Base-by-base conservation (phyloP, 192 early-diverging fungal genomes). In the Mortierella alpina region DNA sequence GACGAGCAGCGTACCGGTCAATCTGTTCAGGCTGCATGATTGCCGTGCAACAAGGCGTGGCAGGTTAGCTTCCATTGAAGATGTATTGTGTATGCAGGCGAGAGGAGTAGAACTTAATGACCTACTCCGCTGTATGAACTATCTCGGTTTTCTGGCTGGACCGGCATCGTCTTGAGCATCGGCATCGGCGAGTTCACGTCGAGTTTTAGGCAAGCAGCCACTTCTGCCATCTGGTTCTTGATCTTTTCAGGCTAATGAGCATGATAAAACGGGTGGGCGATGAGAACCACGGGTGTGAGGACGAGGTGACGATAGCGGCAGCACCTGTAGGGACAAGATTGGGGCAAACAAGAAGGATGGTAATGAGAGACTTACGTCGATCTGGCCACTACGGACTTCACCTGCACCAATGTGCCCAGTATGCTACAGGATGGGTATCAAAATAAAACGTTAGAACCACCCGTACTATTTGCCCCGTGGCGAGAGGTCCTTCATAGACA, bases 351-450 rank as follows among this genome's bases (percentile, higher is more conserved):
- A n/a, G 56, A 66, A 56, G 17, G 7, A 17, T 14, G 53, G 2
- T 61, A 42, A 61, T 23, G n/a, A 2, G 48, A 51, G 48, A 80
- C 77, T 72, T 80, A 80, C 77, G 59, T 80, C 66, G 54, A 80
- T 72, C 65, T 80, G 77, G 7, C 77, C 77, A 39, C 77, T 80
- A n/a, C 77, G 77, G 63, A 80, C 77, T 65, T 80, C 77, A 68
- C 77, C 77, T 80, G 77, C 77, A 80, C 77, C 77, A 22, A 80
- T 80, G 45, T 80, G 77, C 31, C 77, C 77, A 59, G 77, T 80
- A 72, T 80, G 77, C 77, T 80, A 72, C 50, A 67, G 54, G 66
- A 80, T 71, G 7, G 17, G 20, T 45, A 22, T 22, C 23, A 44
- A 58, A 31, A 60, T 17, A 55, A 59, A 57, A 58, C n/a, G 60